Conservation (phyloP, 441 rosid species). For the Syzygium malaccense region DNA sequence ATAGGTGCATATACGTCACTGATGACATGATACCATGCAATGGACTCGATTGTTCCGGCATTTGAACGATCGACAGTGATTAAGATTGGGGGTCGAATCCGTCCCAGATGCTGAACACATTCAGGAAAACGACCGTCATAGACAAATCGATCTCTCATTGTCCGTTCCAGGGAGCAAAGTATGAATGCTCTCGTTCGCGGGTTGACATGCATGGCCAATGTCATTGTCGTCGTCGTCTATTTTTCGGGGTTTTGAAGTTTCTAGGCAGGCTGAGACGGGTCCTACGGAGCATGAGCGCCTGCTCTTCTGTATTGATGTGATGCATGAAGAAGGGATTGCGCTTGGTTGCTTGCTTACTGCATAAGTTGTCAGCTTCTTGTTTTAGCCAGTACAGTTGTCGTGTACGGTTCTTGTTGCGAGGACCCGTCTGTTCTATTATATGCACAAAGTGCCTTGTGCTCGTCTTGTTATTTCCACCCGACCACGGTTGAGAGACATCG, state of each 20-base stretch:
- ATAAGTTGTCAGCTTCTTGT: neutral
- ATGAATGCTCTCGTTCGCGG: neutral
- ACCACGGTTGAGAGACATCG: neutral
- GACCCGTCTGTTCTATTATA: neutral
- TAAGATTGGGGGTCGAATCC: neutral
- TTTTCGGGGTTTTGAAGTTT: neutral
- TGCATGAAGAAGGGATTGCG: neutral
- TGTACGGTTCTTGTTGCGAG: neutral
- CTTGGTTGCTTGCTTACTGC: neutral
- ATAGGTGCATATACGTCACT: accelerated
- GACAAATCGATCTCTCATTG: neutral
- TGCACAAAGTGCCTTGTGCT: neutral
- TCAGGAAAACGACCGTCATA: neutral
- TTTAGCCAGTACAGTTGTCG: neutral
- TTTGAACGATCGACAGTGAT: neutral
- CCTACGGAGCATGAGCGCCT: neutral
- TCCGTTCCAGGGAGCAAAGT: neutral
- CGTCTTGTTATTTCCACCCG: neutral
- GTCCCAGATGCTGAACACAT: neutral
- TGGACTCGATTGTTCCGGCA: neutral
- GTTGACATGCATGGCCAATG: neutral
- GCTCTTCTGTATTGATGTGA: neutral
- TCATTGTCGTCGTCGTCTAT: neutral
- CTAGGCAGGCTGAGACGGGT: neutral
- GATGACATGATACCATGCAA: neutral